These are phyloP conservation scores for Limnomonas spitsbergensis DNA, from an alignment of 139 green algal species.

Conservation along the genomic window DNA sequence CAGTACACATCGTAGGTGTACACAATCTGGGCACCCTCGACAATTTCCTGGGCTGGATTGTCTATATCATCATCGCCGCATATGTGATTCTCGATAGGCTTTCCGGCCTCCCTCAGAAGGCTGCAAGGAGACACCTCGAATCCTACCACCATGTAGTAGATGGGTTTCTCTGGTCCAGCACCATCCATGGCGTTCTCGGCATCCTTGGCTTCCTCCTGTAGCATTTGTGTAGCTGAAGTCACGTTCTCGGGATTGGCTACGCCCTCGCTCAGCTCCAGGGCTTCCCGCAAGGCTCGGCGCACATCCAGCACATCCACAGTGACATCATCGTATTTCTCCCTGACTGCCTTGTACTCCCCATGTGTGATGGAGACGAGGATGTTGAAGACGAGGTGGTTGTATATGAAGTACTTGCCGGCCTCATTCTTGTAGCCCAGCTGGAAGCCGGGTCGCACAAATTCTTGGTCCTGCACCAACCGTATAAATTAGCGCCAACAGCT, in stretches of 20 bases:
- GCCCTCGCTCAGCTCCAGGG: too few species aligned
- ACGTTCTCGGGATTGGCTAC: not conserved
- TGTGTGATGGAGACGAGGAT: conserved; percentile 74
- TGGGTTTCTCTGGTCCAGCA: too few species aligned
- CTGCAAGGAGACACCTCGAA: conserved; percentile 90
- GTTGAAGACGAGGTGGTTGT: conserved; percentile 97
- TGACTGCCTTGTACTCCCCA: conserved; percentile 64
- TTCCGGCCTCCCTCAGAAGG: conserved; percentile 60
- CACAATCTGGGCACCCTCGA: conserved; percentile 65
- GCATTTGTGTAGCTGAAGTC: not conserved
- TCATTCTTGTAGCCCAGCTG: conserved; percentile 68
- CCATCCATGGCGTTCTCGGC: too few species aligned
- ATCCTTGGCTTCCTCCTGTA: too few species aligned
- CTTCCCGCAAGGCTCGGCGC: too few species aligned
- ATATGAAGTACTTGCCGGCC: conserved; percentile 75
- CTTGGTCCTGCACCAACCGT: conserved; percentile 51
- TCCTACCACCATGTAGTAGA: conserved; percentile 40
- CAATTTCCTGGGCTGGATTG: conserved; percentile 56
- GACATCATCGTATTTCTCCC: conserved; percentile 17
- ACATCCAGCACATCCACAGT: not conserved
- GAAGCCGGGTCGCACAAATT: conserved; percentile 77
- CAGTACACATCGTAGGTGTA: conserved; percentile 94
- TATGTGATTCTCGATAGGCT: conserved; percentile 55
- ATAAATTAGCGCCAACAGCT: too few species aligned
- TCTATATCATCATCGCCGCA: conserved; percentile 58